Conservation (phyloP, 176 grass and related monocot species). For the Luzula sylvatica region DNA sequence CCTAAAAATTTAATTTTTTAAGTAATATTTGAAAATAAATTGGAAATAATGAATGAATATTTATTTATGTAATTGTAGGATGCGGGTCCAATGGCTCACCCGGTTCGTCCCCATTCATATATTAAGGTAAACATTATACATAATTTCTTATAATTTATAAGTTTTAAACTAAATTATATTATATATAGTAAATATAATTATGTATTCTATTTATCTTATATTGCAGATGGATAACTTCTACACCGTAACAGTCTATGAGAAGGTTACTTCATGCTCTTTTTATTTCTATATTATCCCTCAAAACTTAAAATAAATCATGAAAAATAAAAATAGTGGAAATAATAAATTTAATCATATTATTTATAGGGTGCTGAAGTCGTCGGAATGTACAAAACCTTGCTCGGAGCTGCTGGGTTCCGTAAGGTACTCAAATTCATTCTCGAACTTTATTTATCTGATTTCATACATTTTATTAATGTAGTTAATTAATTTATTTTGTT, state of each 20-base stretch:
- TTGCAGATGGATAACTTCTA: conserved; percentile 99
- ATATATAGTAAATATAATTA: conserved; percentile 2
- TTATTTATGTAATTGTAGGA: conserved; percentile 56
- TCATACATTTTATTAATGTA: background rate
- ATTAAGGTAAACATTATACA: conserved; percentile 59
- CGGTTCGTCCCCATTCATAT: conserved; percentile 91
- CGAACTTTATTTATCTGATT: background rate
- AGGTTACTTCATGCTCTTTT: conserved; percentile 41
- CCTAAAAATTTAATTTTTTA: conserved; percentile 18
- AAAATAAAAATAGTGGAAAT: conserved; percentile 12
- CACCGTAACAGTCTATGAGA: conserved; percentile 89
- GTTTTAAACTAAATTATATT: background rate
- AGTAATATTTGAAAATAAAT: no score
- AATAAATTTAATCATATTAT: conserved; percentile 20
- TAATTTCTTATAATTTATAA: background rate
- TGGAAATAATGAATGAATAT: no score
- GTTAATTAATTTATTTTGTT: conserved; percentile 8
- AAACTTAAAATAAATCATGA: background rate
- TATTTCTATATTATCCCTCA: conserved; percentile 5
- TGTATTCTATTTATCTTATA: conserved; percentile 35
- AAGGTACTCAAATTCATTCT: conserved; percentile 41
- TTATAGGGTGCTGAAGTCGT: conserved; percentile 97
- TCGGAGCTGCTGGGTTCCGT: conserved; percentile 76
- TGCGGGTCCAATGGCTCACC: conserved; percentile 95
- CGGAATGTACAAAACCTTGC: conserved; percentile 99